A percentile compares a stretch with the other conserved stretches of the same genome.
Conservation (phyloP, 1,139 yeast genomes). For the Waltiozyma sp. region DNA sequence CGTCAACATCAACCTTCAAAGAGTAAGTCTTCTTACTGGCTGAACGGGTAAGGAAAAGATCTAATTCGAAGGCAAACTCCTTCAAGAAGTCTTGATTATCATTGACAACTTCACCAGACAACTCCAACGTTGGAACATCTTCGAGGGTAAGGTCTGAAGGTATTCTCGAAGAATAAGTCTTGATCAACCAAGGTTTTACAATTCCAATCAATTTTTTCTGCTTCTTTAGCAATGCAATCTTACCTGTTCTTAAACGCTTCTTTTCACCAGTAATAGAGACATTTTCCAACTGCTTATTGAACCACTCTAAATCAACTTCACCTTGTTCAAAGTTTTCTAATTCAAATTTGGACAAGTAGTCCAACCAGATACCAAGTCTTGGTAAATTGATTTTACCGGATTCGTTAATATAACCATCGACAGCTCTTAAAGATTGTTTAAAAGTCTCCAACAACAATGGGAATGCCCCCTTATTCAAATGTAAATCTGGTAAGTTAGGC, state of each 20-base stretch:
- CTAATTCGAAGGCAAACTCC: constrained; percentile 52
- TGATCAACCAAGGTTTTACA: constrained; percentile 61
- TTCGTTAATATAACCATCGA: constrained; percentile 81
- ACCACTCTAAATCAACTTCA: constrained; percentile 87
- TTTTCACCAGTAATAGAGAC: constrained; percentile 66
- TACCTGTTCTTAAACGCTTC: constrained; percentile 56
- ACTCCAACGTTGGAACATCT: constrained; percentile 35
- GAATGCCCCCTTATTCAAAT: constrained; percentile 91
- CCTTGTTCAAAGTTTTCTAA: constrained; percentile 66
- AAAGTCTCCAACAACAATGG: constrained; percentile 82
- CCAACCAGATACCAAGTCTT: constrained; percentile 67
- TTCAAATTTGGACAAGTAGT: constrained; percentile 58
- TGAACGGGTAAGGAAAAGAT: constrained; percentile 56
- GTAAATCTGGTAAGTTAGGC: constrained; percentile 93
- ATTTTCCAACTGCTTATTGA: constrained; percentile 71
- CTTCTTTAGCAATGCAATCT: constrained; percentile 53
- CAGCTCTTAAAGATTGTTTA: constrained; percentile 60
- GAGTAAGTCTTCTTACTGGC: constrained; percentile 39
- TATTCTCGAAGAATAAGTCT: constrained; percentile 25
- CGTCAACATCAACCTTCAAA: constrained; percentile 62
- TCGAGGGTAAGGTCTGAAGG: constrained; percentile 27
- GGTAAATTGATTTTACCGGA: constrained; percentile 69
- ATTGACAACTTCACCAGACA: constrained; percentile 36
- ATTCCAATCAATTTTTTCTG: constrained; percentile 51
- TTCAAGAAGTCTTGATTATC: constrained; percentile 49